A percentile compares a stretch with the other conserved stretches of the same genome.
Conservation (phyloP, 2,329 filamentous ascomycete species). For the Diaporthe sp. region DNA sequence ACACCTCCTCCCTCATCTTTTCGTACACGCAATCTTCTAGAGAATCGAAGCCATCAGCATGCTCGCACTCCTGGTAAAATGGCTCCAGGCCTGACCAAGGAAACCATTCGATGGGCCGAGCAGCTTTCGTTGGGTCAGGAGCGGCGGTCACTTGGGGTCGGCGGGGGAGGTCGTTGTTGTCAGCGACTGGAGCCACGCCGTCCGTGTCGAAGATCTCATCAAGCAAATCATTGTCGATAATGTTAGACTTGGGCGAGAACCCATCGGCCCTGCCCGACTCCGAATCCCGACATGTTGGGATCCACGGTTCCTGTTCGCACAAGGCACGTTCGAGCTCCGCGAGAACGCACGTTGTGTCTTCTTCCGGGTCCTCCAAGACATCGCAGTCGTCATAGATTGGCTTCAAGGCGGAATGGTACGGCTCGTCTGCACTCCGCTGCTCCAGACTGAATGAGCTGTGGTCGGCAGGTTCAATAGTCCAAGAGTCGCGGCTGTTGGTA, state of each 20-base stretch:
- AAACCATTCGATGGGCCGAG: neutral
- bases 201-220: neutral
- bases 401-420: neutral
- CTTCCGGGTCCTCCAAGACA: neutral
- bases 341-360: neutral
- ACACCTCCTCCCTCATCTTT: neutral
- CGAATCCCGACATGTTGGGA: neutral
- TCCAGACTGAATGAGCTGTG: neutral
- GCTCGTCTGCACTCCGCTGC: neutral
- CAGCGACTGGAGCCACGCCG: neutral
- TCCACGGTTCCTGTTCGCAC: neutral
- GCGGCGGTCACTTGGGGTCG: neutral
- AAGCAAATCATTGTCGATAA: neutral
- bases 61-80: neutral
- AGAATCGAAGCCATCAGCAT: neutral
- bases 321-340: neutral
- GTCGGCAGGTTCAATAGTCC: neutral
- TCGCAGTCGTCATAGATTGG: neutral
- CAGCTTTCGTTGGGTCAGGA: no score
- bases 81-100: neutral
- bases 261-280: neutral
- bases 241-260: neutral
- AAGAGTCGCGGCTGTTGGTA: neutral
- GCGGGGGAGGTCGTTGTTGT: neutral
- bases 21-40: neutral